Evolutionary conservation across 2,329 filamentous ascomycete species (phyloP).

Genomic region (Rutstroemia sp.): DNA sequence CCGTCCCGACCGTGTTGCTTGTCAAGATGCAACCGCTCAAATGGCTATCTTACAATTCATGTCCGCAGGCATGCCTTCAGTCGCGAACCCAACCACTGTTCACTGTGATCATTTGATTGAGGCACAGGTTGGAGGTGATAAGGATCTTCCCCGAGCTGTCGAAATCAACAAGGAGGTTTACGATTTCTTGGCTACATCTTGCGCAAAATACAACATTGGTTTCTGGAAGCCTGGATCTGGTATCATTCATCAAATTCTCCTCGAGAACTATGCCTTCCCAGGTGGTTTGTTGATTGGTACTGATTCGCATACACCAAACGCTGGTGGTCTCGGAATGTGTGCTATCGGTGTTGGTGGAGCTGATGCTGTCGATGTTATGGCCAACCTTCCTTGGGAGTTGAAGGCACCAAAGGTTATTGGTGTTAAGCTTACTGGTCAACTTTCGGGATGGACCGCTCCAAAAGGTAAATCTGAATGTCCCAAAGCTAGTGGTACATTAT

Average conservation of each 20-base stretch:
- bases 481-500: not conserved
- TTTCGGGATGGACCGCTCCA: constrained; percentile 86
- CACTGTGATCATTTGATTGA: constrained; percentile 99
- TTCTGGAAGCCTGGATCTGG: constrained; percentile 99
- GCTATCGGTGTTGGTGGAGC: constrained; percentile 83
- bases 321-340: constrained; percentile 88
- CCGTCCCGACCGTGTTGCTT: constrained; percentile 93
- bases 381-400: constrained; percentile 92
- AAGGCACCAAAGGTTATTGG: constrained; percentile 97
- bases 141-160: constrained; percentile 87
- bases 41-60: constrained; percentile 99
- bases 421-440: constrained; percentile 83
- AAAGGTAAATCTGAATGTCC: constrained; percentile 57
- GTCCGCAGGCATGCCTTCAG: constrained; percentile 92
- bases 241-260: constrained; percentile 98
- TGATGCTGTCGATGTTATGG: constrained; percentile 98
- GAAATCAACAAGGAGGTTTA: constrained; percentile 99
- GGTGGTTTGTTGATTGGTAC: constrained; percentile 97
- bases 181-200: constrained; percentile 88
- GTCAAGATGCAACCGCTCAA: constrained; percentile 98
- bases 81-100: constrained; percentile 90
- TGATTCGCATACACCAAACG: constrained; percentile 96
- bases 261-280: constrained; percentile 99
- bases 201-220: constrained; percentile 99
- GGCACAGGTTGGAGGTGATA: constrained; percentile 84